These are phyloP conservation scores for Phylloporus arenicola DNA, from an alignment of 768 basidiomycete species.

Conservation along the genomic window DNA sequence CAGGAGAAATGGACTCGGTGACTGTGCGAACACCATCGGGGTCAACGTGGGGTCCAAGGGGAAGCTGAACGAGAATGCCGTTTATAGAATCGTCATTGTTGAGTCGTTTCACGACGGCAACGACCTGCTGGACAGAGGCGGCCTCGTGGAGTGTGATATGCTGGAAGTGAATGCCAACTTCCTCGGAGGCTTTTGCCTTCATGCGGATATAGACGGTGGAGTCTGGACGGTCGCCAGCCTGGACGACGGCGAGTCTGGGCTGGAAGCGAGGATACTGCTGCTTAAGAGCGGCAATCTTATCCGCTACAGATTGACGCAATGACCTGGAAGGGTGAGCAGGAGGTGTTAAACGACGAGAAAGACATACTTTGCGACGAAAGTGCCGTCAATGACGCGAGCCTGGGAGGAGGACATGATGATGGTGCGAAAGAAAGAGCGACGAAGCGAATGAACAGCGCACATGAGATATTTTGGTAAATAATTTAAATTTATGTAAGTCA, in stretches of 20 bases:
- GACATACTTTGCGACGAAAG: constrained; percentile 73
- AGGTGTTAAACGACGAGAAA: constrained; percentile 4
- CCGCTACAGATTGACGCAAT: constrained; percentile 71
- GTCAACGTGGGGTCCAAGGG: constrained; percentile 77
- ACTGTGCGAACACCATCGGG: constrained; percentile 82
- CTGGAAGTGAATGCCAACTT: constrained; percentile 84
- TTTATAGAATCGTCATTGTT: constrained; percentile 78
- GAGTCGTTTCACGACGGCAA: constrained; percentile 70
- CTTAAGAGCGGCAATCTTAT: constrained; percentile 59
- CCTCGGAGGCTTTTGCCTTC: constrained; percentile 94
- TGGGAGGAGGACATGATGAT: constrained; percentile 37
- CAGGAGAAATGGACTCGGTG: constrained; percentile 90
- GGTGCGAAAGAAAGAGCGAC: constrained; percentile 18
- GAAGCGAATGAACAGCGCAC: background rate
- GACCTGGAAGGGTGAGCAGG: constrained; percentile 44
- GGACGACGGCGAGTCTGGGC: constrained; percentile 87
- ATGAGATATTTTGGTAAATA: background rate
- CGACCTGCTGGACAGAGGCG: constrained; percentile 67
- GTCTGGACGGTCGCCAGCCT: constrained; percentile 89
- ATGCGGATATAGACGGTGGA: constrained; percentile 92
- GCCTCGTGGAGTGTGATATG: constrained; percentile 72
- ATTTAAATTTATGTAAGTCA: constrained; percentile 9
- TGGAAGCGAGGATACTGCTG: constrained; percentile 79
- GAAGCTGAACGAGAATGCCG: constrained; percentile 94
- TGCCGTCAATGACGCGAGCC: constrained; percentile 76